Conservation (phyloP, 1,284 basidiomycete species). For the Apiotrichum laibachii region DNA sequence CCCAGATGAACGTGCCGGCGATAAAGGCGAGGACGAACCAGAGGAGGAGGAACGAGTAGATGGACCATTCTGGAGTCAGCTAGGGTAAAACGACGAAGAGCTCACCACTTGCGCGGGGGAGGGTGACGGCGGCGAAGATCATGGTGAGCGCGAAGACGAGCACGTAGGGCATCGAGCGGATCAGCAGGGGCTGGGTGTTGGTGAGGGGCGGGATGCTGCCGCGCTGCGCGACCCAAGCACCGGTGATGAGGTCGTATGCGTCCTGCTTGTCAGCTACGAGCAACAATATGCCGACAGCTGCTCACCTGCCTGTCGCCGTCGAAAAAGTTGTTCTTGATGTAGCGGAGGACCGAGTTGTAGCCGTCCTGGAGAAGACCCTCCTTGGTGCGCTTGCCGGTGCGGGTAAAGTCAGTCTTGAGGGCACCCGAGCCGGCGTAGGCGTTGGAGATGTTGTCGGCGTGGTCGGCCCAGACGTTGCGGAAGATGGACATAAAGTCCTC, state of each 20-base stretch:
- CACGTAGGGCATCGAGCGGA: conserved; percentile 84
- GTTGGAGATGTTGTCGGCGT: conserved; percentile 85
- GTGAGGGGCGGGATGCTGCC: conserved; percentile 67
- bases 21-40: conserved; percentile 67
- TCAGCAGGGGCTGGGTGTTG: conserved; percentile 74
- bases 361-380: conserved; percentile 82
- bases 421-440: conserved; percentile 96
- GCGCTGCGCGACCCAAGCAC: conserved; percentile 76
- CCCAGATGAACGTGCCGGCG: conserved; percentile 67
- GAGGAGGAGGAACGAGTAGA: conserved; percentile 66
- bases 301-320: conserved; percentile 72
- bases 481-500: conserved; percentile 76
- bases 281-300: too few species aligned
- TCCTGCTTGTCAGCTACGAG: conserved; percentile 91
- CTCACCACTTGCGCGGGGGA: conserved; percentile 79
- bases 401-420: conserved; percentile 94
- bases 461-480: conserved; percentile 96
- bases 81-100: conserved; percentile 12
- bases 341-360: conserved; percentile 79
- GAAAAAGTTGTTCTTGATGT: conserved; percentile 95
- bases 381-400: conserved; percentile 83
- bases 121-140: conserved; percentile 75
- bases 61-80: conserved; percentile 29
- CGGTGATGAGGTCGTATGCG: conserved; percentile 90
- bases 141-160: conserved; percentile 79